Evolutionary conservation across 805 yeast genomes (phyloP), one percentile per base, ranked within the genome.

Genomic region (Starmerella khaoyaiensis): DNA sequence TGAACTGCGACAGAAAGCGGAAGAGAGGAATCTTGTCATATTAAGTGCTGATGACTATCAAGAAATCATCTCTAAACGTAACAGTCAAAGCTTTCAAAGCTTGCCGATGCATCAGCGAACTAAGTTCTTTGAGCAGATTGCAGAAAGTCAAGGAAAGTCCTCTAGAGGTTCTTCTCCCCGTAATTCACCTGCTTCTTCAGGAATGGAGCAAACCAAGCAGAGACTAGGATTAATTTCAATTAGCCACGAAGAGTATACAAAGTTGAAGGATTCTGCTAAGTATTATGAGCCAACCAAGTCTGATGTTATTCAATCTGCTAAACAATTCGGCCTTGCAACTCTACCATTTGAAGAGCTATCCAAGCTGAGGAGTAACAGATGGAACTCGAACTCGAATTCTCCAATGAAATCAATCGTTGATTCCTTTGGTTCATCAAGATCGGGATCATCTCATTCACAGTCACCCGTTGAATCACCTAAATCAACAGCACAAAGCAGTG

Each of bases 341-440:
- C 44, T 70, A 29, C 62, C 72, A 1, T 45, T 54, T 5, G 69
- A 64, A 0, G 73, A 68, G 38, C 68, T 65, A 45, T 56, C 53
- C 32, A 37, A 49, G 1, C 47, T 67, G 17, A 41, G 43, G 1
- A 21, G 32, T 6, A 23, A 28, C 6, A 34, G 31, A 15, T 37
- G 42, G 42, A 35, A 30, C 10, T 36, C 45, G 5, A 17, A 30
- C 14, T 12, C 14, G 16, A 17, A 21, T n/a, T n/a, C n/a, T n/a
- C 15, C 25, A 26, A 5, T 26, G 14, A n/a, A 17, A 14, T 10
- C 16, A 8, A 12, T 11, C 7, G 35, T 22, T n/a, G n/a, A n/a
- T n/a, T n/a, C n/a, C n/a, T n/a, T n/a, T n/a, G n/a, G n/a, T n/a
- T n/a, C n/a, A n/a, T n/a, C n/a, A n/a, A n/a, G n/a, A n/a, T n/a